Evolutionary conservation across 2,329 filamentous ascomycete species (phyloP), one percentile per base, ranked within the genome.

Genomic region (Cladophialophora immunda): DNA sequence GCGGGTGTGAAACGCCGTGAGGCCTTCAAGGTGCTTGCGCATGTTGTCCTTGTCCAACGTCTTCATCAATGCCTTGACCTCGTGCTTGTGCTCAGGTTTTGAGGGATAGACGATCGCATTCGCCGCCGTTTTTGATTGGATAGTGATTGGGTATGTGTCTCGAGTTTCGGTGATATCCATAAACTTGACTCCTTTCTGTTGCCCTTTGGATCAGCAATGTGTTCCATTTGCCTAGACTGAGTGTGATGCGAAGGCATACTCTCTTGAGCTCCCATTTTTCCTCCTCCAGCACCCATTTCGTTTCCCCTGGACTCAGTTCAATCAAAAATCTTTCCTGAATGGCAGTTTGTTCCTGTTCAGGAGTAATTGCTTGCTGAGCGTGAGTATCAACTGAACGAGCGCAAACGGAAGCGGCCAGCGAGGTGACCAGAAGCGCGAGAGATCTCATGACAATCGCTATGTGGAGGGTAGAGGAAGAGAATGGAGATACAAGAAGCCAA

Each of bases 211-310:
- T 66, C 19, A 57, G 19, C 57, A 56, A 29, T n/a, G 3, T 69
- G 59, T 73, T 58, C 57, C n/a, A 32, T 41, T 58, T 22, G 22
- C 4, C 29, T 13, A 8, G 8, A 25, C 22, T 11, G 9, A 25
- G 45, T 11, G 45, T 1, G 15, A 32, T 34, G 17, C 11, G 17
- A 7, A 57, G 29, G 17, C 87, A 65, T 85, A 96, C 93, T 73
- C 93, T 86, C 75, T 91, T 90, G 70, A 98, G 82, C 78, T 90
- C 89, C 93, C 94, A 97, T 81, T 98, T 99, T 82, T 97, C 89
- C 38, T 97, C 92, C 75, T 98, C 94, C 0, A 92, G 96, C 34
- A 97, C 90, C 91, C 92, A 95, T 84, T 86, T 83, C 27, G 90
- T 94, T 77, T 94, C 86, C 64, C 92, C 93, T 3, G 93, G 93